phyloP scores from a whole-genome alignment of 768 basidiomycete genomes.

The Mycena floridula region DNA sequence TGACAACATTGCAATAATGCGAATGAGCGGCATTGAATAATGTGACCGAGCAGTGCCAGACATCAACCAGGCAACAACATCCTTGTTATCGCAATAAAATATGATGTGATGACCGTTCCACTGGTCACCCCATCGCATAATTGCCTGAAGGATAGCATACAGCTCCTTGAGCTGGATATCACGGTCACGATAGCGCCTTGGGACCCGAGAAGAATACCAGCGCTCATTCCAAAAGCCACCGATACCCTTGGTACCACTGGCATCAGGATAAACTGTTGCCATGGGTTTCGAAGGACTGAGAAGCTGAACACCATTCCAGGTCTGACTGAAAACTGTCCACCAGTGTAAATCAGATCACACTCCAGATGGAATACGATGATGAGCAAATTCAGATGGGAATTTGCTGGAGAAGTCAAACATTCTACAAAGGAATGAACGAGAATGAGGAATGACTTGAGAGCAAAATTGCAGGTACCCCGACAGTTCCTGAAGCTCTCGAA shows the following conservation, averaged over 20 bases:
- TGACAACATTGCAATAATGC: slow-evolving; percentile 2
- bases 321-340: slow-evolving; percentile 13
- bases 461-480: slow-evolving; percentile 27
- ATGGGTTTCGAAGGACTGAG: slow-evolving; percentile 3
- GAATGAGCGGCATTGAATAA: slow-evolving; percentile 6
- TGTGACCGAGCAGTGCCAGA: slow-evolving; percentile 7
- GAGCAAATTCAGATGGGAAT: slow-evolving; percentile 15
- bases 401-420: slow-evolving; percentile 21
- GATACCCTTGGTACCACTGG: slow-evolving; percentile 16
- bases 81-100: slow-evolving; percentile 17
- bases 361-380: slow-evolving; percentile 16
- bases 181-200: slow-evolving; percentile 12
- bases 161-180: slow-evolving; percentile 19
- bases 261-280: slow-evolving; percentile 20
- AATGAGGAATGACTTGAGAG: slow-evolving; percentile 27
- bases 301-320: slow-evolving; percentile 13
- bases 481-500: slow-evolving; percentile 24
- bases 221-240: slow-evolving; percentile 11
- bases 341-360: slow-evolving; percentile 20
- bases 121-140: slow-evolving; percentile 12
- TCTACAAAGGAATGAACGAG: slow-evolving; percentile 19
- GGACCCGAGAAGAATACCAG: slow-evolving; percentile 17
- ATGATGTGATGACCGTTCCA: slow-evolving; percentile 12
- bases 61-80: slow-evolving; percentile 1
- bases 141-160: slow-evolving; percentile 11